These are phyloP conservation scores for Fusarium scirpi DNA, from an alignment of 2,329 filamentous ascomycete genomes.

Conservation along the genomic window DNA sequence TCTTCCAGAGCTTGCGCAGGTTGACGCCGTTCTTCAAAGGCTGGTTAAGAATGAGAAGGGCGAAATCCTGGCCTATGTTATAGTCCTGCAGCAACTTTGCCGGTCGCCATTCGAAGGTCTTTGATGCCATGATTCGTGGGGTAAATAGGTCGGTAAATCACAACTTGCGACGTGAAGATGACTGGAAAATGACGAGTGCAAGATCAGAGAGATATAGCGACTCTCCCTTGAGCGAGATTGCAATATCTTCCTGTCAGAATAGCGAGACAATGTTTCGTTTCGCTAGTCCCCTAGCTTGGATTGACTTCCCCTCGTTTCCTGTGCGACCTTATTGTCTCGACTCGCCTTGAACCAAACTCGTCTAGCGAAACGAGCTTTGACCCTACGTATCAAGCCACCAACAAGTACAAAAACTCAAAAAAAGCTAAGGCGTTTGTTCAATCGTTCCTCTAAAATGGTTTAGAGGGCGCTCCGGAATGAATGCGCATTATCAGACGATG, in stretches of 20 bases:
- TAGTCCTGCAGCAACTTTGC: slow-evolving; percentile 53
- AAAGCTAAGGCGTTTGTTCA: slow-evolving; percentile 1
- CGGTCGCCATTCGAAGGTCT: slow-evolving; percentile 56
- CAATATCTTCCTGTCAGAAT: slow-evolving; percentile 13
- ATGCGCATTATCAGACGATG: slow-evolving; percentile 15
- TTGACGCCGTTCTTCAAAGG: slow-evolving; percentile 60
- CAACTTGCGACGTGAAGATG: slow-evolving; percentile 2
- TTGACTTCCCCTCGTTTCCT: slow-evolving; percentile 35
- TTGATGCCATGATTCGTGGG: slow-evolving; percentile 39
- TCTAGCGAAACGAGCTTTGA: slow-evolving; percentile 25
- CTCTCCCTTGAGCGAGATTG: not conserved
- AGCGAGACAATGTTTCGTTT: slow-evolving; percentile 8
- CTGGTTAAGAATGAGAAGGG: slow-evolving; percentile 65
- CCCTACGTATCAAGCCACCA: slow-evolving; percentile 18
- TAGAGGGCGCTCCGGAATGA: slow-evolving; percentile 24
- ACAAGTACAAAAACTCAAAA: slow-evolving; percentile 19
- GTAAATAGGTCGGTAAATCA: not conserved
- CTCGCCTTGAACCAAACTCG: slow-evolving; percentile 9
- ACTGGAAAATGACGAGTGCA: not conserved
- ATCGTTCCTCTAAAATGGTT: not conserved
- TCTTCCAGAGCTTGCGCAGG: slow-evolving; percentile 63
- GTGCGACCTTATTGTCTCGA: slow-evolving; percentile 26
- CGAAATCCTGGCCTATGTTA: slow-evolving; percentile 53
- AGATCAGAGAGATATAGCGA: not conserved
- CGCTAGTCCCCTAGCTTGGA: slow-evolving; percentile 7